phyloP scores from a whole-genome alignment of 2,329 filamentous ascomycete genomes.

The Botrytis fragariae region DNA sequence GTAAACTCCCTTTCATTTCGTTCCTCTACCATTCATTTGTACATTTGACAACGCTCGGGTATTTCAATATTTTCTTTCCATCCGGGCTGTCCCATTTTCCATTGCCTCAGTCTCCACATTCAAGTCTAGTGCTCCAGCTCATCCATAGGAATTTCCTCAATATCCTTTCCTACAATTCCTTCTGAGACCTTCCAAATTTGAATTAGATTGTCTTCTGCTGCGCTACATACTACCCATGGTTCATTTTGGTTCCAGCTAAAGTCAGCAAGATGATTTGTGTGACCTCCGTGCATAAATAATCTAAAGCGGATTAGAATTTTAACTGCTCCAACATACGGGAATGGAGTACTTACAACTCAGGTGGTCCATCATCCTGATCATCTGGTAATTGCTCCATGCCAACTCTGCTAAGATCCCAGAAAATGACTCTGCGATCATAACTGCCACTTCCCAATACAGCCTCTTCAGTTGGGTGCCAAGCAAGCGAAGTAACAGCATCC shows the following conservation, averaged over 20 bases:
- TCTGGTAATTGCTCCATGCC: conserved; percentile 95
- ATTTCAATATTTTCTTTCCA: conserved; percentile 2
- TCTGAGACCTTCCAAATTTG: conserved; percentile 91
- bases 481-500: conserved; percentile 85
- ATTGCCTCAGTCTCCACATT: neutral
- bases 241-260: conserved; percentile 98
- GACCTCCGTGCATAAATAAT: conserved; percentile 97
- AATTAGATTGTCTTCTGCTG: conserved; percentile 93
- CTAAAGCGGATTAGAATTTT: conserved; percentile 44
- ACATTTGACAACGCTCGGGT: conserved; percentile 3
- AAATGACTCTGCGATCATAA: conserved; percentile 89
- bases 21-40: conserved; percentile 7
- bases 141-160: conserved; percentile 71
- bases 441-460: conserved; percentile 86
- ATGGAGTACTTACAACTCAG: conserved; percentile 71
- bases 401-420: conserved; percentile 91
- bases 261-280: conserved; percentile 94
- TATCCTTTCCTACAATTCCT: conserved; percentile 74
- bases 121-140: conserved; percentile 62
- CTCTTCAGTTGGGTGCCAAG: conserved; percentile 92
- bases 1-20: neutral
- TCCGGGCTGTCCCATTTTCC: neutral
- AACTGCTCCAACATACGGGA: neutral
- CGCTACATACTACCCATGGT: conserved; percentile 93
- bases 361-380: conserved; percentile 90